Base-by-base conservation (phyloP, 2,329 filamentous ascomycete species). In the Alternaria sp. region DNA sequence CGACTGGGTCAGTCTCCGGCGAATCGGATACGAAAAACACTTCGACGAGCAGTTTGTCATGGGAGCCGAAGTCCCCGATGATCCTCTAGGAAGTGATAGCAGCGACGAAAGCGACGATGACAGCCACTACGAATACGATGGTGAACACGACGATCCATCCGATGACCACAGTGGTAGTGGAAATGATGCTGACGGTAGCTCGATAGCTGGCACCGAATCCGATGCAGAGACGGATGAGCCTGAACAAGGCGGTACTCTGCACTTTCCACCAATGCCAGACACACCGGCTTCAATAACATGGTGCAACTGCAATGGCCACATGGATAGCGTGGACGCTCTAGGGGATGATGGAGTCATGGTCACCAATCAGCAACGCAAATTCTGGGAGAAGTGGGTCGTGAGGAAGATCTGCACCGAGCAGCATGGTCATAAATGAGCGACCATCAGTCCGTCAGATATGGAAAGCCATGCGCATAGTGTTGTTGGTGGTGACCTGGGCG, bases 1-100 rank as follows among this genome's bases (percentile, higher is more conserved):
- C 16, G 85, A 89, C 46, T 89, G 87, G 82, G 82, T 90, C 30
- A 87, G 87, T 66, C 76, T 91, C n/a, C 81, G 86, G 36, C 79
- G 86, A 6, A 87, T 90, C 49, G 85, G 87, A 38, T 90, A 90
- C 68, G 83, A 83, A 3, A 80, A 78, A 36, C 80, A 85, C 53
- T 86, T 86, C 60, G 84, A 87, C 60, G 80, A 81, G 27, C 77
- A 81, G 52, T 79, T 75, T 68, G 77, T 79, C 16, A 71, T 78
- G 44, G 83, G 82, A 2, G 81, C 82, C 27, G 84, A 85, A 65
- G 78, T 86, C 3, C 81, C 80, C 9, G 82, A 84, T 43, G 82
- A 82, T 43, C 78, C 76, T 18, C 76, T 79, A 1, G 78, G 78
- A 3, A 83, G 81, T 62, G 81, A 83, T 60, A 81, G 78, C 57